A percentile compares a stretch with the other conserved stretches of the same genome.
Conservation (phyloP, 371 early-diverging fungal genomes). For the Lichtheimia corymbifera region DNA sequence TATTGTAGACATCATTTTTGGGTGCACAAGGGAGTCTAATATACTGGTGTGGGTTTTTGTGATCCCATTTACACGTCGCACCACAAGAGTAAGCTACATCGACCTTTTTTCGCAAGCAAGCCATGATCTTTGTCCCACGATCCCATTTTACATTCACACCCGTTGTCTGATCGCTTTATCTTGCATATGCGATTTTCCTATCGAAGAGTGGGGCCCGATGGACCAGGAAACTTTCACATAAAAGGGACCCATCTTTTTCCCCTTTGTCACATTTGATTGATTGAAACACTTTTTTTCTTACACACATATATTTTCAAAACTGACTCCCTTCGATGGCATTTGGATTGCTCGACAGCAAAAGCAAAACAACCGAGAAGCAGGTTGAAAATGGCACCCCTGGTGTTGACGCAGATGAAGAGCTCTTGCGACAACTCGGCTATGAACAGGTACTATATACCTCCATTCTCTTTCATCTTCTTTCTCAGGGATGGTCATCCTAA, state of each 20-base stretch:
- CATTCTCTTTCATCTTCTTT: neutral
- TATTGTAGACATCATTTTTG: no score
- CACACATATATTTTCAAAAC: neutral
- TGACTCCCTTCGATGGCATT: conserved; percentile 6
- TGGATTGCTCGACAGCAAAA: conserved; percentile 11
- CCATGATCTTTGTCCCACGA: no score
- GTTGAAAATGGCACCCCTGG: conserved; percentile 16
- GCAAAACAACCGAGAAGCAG: conserved; percentile 12
- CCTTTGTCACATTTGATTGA: neutral
- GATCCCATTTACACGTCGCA: no score
- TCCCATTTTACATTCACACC: neutral
- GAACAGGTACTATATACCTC: conserved; percentile 31
- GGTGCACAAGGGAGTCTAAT: no score
- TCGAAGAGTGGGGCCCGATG: neutral
- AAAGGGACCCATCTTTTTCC: neutral
- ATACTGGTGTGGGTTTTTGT: no score
- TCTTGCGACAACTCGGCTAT: conserved; percentile 49
- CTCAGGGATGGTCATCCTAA: no score
- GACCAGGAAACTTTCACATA: neutral
- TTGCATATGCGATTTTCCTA: neutral
- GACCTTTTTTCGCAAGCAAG: no score
- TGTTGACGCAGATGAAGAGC: conserved; percentile 29
- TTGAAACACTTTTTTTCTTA: no score
- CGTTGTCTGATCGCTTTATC: conserved; percentile 2
- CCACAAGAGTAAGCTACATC: no score